Evolutionary conservation across 2,329 filamentous ascomycete genomes (phyloP).

Genomic region (Raffaelea ambrosiae): DNA sequence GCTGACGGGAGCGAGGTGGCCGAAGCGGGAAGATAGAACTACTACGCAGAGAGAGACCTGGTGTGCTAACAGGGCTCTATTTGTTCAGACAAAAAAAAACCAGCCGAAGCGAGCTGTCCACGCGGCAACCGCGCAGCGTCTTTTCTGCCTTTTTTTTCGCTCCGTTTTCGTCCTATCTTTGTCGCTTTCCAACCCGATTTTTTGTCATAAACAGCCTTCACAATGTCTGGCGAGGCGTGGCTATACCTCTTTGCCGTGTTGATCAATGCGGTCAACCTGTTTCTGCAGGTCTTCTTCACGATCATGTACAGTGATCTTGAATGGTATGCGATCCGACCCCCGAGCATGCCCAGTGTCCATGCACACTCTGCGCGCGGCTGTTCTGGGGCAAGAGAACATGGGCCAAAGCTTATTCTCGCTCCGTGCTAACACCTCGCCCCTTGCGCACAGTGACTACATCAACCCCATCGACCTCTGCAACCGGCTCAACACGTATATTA

Average conservation of each 20-base stretch:
- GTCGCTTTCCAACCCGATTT: neutral
- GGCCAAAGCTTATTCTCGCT: neutral
- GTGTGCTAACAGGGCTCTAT: no score
- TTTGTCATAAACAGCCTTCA: constrained; percentile 16
- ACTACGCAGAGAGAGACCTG: no score
- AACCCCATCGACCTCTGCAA: constrained; percentile 99
- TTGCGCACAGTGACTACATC: constrained; percentile 77
- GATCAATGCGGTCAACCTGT: constrained; percentile 99
- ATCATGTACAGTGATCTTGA: constrained; percentile 99
- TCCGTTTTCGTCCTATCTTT: neutral
- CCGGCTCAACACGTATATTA: constrained; percentile 98
- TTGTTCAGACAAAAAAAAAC: no score
- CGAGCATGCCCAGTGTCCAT: neutral
- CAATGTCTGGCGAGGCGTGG: constrained; percentile 97
- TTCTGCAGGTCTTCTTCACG: constrained; percentile 99
- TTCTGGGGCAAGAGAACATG: neutral
- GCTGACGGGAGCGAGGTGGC: no score
- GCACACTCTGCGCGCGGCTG: neutral
- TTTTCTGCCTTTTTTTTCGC: neutral
- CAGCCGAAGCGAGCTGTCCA: no score
- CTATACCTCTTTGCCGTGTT: constrained; percentile 95
- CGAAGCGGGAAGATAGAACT: no score
- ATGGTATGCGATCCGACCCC: constrained; percentile 77
- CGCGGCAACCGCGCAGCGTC: no score
- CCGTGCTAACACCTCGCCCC: constrained; percentile 18